Evolutionary conservation across 768 basidiomycete species (phyloP).

Genomic region (Tulasnella sp.): DNA sequence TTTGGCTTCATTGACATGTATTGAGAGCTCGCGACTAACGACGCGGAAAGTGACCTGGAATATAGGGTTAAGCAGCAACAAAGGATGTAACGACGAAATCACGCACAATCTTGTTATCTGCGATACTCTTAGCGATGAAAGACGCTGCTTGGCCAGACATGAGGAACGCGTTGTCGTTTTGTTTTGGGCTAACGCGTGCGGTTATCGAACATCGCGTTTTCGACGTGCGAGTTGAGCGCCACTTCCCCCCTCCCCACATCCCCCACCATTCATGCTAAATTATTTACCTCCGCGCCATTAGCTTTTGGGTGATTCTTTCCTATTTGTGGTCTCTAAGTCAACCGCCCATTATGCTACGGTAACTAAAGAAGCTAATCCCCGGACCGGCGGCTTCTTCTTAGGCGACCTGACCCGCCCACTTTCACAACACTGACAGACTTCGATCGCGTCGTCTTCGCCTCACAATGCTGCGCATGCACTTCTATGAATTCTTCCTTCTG

Average conservation of each 20-base stretch:
- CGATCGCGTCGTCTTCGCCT: not conserved
- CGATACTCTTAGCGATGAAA: slow-evolving; percentile 46
- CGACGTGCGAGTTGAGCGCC: not conserved
- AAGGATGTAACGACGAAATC: not conserved
- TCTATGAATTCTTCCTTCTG: not conserved
- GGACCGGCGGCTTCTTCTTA: not conserved
- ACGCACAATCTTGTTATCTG: slow-evolving; percentile 45
- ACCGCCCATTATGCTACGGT: not conserved
- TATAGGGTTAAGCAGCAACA: not conserved
- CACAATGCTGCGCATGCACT: not conserved
- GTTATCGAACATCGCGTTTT: not conserved
- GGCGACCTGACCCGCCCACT: not conserved
- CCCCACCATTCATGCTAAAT: not conserved
- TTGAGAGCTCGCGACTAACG: slow-evolving; percentile 62
- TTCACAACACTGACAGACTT: not conserved
- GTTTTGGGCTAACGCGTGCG: slow-evolving; percentile 7
- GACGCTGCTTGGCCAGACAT: slow-evolving; percentile 34
- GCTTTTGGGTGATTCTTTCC: not conserved
- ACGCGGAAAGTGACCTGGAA: slow-evolving; percentile 72
- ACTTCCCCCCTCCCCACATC: not conserved
- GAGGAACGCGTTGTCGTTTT: not conserved
- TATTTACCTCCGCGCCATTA: not conserved
- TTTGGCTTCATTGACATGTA: slow-evolving; percentile 76
- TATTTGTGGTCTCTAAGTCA: not conserved
- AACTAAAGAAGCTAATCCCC: not conserved